Percentiles rank a stretch among this genome's conserved stretches.
Evolutionary conservation across 495 filamentous ascomycete genomes (phyloP).

Genomic region (Alectoria sarmentosa): DNA sequence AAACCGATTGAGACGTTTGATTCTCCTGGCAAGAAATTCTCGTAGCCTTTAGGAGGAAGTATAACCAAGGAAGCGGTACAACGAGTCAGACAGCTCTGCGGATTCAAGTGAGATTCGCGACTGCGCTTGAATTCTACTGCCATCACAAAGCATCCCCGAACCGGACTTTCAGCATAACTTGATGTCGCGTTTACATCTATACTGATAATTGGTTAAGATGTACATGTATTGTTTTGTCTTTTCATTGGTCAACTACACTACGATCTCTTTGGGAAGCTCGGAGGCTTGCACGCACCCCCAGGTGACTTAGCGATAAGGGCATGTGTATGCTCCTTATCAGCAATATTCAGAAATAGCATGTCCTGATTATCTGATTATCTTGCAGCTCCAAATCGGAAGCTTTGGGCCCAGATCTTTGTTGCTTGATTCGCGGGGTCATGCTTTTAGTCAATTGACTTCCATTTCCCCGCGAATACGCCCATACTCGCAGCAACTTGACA

Average conservation of each 20-base stretch:
- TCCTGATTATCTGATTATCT: conserved; percentile 9
- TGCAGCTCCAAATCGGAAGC: conserved; percentile 8
- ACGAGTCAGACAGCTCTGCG: neutral
- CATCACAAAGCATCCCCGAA: neutral
- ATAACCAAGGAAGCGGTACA: neutral
- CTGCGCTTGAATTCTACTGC: neutral
- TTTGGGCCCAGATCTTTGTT: conserved; percentile 10
- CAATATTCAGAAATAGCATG: neutral
- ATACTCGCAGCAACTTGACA: neutral
- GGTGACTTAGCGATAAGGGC: too few relatives aligned
- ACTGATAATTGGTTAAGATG: neutral
- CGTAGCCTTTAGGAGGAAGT: conserved; percentile 8
- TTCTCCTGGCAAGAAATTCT: conserved; percentile 37
- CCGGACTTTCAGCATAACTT: neutral
- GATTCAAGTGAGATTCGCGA: neutral
- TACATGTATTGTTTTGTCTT: neutral
- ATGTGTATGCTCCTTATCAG: conserved; percentile 1
- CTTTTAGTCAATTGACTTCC: conserved; percentile 16
- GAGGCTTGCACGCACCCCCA: too few relatives aligned
- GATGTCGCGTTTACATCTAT: neutral
- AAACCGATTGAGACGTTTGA: conserved; percentile 23
- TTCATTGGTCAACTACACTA: neutral
- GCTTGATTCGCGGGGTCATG: conserved; percentile 13
- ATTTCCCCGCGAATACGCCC: conserved; percentile 12
- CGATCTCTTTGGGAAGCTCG: conserved; percentile 11